Evolutionary conservation across 139 green algal species (phyloP), one percentile per base, ranked within the genome.

Genomic region (Chlorella sorokiniana): DNA sequence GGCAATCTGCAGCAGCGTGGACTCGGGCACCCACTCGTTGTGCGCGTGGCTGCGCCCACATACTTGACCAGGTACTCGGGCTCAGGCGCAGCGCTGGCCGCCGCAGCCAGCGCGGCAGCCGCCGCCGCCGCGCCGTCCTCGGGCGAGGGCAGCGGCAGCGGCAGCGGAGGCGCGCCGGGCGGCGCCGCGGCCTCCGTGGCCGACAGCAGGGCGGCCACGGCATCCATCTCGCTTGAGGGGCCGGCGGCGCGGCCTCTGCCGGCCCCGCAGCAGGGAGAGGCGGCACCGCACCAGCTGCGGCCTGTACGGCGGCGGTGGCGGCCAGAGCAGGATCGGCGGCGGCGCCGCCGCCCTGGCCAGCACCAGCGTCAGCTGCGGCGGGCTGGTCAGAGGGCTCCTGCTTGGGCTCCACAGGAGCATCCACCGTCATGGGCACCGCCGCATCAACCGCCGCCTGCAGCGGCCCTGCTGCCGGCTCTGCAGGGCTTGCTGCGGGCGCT

Each of bases 21-120:
- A 74, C 86, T 96, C 93, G 25, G 83, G 44, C 44, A 91, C 91
- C 91, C 91, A 98, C 86, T 96, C 93, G 69, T 96, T 94, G 84
- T 96, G 94, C 11, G 92, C 84, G 84, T 98, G 93, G 65, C 82
- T 87, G n/a, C 85, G 83, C 37, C 88, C 35, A 85, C 45, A 84
- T 92, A 98, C 84, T 98, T 97, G 20, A 98, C 94, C 35, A 96
- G 86, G 84, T 94, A 97, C 88, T 97, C 94, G 0, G 86, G 86
- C 81, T 94, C 89, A 29, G 73, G 23, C 9, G 61, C 76, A 22
- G 52, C 64, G 6, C 64, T 70, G 1, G 45, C 51, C 10, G 33
- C 61, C 5, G 77, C 68, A 10, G 40, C 51, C n/a, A 70, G 67
- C 41, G 42, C 62, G 2, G 84, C 76, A 1, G 74, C 75, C n/a